phyloP scores from a whole-genome alignment of 176 grass and related monocot genomes.

The Eleusine indica region DNA sequence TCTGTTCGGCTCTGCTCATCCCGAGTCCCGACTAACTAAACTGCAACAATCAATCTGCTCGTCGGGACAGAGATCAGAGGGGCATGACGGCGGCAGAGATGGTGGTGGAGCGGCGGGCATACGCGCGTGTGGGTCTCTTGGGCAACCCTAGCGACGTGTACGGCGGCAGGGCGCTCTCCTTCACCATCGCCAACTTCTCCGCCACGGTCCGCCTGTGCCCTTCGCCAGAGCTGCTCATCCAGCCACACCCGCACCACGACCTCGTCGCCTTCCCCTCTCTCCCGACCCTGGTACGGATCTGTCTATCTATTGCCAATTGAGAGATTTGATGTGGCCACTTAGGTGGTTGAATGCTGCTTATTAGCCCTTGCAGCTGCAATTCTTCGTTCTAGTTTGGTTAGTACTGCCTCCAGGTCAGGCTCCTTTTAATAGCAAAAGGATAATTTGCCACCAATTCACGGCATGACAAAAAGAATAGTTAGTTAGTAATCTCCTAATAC shows the following conservation, averaged over 20 bases:
- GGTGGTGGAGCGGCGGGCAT: slow-evolving; percentile 48
- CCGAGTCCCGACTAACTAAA: too few relatives aligned
- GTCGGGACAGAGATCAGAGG: too few relatives aligned
- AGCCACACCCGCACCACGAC: slow-evolving; percentile 74
- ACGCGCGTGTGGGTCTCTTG: slow-evolving; percentile 69
- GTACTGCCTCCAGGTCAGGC: too few relatives aligned
- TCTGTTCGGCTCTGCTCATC: too few relatives aligned
- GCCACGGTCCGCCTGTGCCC: slow-evolving; percentile 69
- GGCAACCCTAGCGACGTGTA: slow-evolving; percentile 94
- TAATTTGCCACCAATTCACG: too few relatives aligned
- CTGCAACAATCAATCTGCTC: too few relatives aligned
- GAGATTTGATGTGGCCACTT: neutral
- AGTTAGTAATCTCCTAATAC: too few relatives aligned
- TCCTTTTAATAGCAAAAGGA: too few relatives aligned
- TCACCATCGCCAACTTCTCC: slow-evolving; percentile 69
- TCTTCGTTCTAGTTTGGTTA: neutral
- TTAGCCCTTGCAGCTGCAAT: neutral
- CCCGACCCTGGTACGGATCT: slow-evolving; percentile 44
- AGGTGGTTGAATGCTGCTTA: neutral
- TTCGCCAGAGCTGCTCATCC: slow-evolving; percentile 59
- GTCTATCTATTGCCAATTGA: neutral
- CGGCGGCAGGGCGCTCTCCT: slow-evolving; percentile 61
- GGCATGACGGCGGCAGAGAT: neutral
- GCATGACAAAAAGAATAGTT: too few relatives aligned
- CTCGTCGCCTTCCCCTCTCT: slow-evolving; percentile 74